Conservation (phyloP, 1,284 basidiomycete species). For the Athelia sp. region DNA sequence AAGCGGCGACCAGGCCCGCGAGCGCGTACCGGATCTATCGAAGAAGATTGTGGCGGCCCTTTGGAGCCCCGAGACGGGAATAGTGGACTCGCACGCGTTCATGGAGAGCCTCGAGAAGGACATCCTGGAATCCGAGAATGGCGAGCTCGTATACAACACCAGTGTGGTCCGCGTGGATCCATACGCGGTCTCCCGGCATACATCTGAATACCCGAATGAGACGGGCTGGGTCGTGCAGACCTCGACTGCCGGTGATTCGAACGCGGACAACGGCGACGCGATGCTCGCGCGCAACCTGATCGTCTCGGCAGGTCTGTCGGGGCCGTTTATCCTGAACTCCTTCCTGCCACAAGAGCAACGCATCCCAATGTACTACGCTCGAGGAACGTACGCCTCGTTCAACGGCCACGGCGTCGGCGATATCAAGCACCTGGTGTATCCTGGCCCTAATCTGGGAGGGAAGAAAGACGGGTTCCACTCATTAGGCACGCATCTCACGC, state of each 20-base stretch:
- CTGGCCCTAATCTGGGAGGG: slow-evolving; percentile 67
- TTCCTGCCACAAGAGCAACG: slow-evolving; percentile 51
- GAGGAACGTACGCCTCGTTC: slow-evolving; percentile 87
- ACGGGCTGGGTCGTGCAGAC: slow-evolving; percentile 73
- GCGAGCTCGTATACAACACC: slow-evolving; percentile 80
- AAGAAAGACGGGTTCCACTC: slow-evolving; percentile 66
- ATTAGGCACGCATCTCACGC: slow-evolving; percentile 86
- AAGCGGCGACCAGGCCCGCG: slow-evolving; percentile 63
- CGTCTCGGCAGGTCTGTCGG: slow-evolving; percentile 85
- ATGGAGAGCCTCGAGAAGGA: slow-evolving; percentile 81
- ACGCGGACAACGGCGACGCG: slow-evolving; percentile 50
- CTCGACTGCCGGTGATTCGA: slow-evolving; percentile 34
- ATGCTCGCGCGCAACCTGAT: slow-evolving; percentile 84
- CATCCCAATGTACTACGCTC: slow-evolving; percentile 71
- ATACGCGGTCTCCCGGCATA: slow-evolving; percentile 19
- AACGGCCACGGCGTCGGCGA: slow-evolving; percentile 65
- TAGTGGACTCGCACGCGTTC: slow-evolving; percentile 82
- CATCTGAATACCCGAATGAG: slow-evolving; percentile 19
- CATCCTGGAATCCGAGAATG: slow-evolving; percentile 64
- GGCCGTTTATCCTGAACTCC: slow-evolving; percentile 67
- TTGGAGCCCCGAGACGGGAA: slow-evolving; percentile 86
- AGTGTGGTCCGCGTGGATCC: slow-evolving; percentile 87
- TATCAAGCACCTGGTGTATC: slow-evolving; percentile 83
- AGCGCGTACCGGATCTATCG: slow-evolving; percentile 82
- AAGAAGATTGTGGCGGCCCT: slow-evolving; percentile 68